These are phyloP conservation scores for Ustulina deusta DNA, from an alignment of 2,329 filamentous ascomycete genomes.

Conservation along the genomic window DNA sequence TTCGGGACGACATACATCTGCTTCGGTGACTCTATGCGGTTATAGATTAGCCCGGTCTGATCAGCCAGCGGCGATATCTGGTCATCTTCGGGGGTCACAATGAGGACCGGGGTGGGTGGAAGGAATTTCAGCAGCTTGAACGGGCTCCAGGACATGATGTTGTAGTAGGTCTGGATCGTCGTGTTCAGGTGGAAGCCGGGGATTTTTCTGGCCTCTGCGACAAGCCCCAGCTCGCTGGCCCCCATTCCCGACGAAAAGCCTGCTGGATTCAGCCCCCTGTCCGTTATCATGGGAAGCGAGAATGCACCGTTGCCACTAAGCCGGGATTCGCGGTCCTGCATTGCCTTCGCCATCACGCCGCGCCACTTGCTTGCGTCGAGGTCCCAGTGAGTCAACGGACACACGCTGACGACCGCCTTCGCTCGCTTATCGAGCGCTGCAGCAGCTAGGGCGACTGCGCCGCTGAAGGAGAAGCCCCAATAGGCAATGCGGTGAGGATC, in stretches of 20 bases:
- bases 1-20: constrained; percentile 3
- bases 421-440: constrained; percentile 43
- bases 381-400: constrained; percentile 17
- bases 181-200: not conserved
- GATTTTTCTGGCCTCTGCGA: not conserved
- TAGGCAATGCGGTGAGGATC: constrained; percentile 36
- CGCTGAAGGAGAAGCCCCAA: constrained; percentile 47
- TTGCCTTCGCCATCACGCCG: constrained; percentile 38
- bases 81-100: constrained; percentile 49
- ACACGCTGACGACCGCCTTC: not conserved
- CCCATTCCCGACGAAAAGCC: constrained; percentile 5
- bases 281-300: constrained; percentile 1
- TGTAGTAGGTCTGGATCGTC: constrained; percentile 38
- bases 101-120: constrained; percentile 42
- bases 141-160: constrained; percentile 45
- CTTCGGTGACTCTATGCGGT: constrained; percentile 8
- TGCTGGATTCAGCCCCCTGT: constrained; percentile 9
- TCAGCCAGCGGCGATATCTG: constrained; percentile 41
- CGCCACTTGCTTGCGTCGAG: constrained; percentile 26
- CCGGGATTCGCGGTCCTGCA: constrained; percentile 39
- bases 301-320: constrained; percentile 20
- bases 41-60: constrained; percentile 43
- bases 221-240: not conserved
- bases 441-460: constrained; percentile 24
- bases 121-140: constrained; percentile 41